These are phyloP conservation scores for Coemansia sp. DNA, from an alignment of 192 early-diverging fungal species.

Conservation along the genomic window DNA sequence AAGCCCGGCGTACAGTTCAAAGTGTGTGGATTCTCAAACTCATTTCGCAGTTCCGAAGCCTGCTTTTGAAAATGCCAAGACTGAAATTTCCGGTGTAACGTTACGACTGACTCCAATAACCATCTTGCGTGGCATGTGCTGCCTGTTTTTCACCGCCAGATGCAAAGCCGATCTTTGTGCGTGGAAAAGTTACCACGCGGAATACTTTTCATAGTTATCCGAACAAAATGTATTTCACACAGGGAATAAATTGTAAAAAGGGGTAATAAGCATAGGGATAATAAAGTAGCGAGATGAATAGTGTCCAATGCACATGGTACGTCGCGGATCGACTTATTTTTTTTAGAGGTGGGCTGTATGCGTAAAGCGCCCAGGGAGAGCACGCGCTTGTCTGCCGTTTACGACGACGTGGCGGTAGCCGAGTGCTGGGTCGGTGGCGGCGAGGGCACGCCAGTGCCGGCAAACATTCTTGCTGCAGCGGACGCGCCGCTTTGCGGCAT, in stretches of 20 bases:
- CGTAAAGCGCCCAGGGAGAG: background rate
- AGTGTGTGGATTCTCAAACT: no score
- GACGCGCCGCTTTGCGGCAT: constrained; percentile 1
- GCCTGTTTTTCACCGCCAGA: no score
- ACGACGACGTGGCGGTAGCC: constrained; percentile 5
- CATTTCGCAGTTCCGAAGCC: no score
- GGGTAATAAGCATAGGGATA: background rate
- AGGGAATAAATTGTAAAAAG: no score
- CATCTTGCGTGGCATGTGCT: no score
- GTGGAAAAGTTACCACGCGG: no score
- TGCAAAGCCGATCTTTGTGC: no score
- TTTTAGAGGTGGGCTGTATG: background rate
- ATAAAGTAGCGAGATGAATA: background rate
- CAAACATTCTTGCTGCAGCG: constrained; percentile 19
- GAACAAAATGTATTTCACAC: background rate
- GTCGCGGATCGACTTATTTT: background rate
- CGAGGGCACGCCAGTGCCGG: constrained; percentile 22
- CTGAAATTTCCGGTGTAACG: no score
- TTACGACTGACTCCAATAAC: no score
- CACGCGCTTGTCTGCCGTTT: background rate
- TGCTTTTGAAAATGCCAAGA: no score
- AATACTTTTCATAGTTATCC: background rate
- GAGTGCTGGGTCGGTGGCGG: constrained; percentile 31
- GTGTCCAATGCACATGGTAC: background rate
- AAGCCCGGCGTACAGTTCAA: no score